These are phyloP conservation scores for Mayamaea pseudoterrestris DNA, from an alignment of 108 stramenopile species.

Conservation along the genomic window DNA sequence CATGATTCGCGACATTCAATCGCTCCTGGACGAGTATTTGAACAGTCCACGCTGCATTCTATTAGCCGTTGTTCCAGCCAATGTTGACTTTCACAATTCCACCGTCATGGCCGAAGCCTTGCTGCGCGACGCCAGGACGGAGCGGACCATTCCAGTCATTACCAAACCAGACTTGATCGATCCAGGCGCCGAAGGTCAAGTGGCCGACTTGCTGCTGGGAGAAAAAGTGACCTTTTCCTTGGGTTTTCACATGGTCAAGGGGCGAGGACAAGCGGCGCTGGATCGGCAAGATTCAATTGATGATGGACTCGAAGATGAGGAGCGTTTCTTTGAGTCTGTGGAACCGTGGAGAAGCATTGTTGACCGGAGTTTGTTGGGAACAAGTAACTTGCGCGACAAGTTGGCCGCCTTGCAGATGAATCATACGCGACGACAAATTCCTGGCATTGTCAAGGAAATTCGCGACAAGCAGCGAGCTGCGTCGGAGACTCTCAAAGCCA, in stretches of 20 bases:
- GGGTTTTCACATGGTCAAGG: conserved; percentile 56
- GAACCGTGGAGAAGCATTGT: conserved; percentile 40
- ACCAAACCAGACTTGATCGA: conserved; percentile 88
- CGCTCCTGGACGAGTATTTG: conserved; percentile 58
- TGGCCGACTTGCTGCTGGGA: conserved; percentile 34
- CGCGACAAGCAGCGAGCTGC: conserved; percentile 11
- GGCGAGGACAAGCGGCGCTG: conserved; percentile 48
- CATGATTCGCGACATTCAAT: conserved; percentile 45
- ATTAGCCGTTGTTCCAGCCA: conserved; percentile 68
- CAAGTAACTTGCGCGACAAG: conserved; percentile 28
- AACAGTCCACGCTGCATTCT: conserved; percentile 55
- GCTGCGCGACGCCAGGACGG: conserved; percentile 44
- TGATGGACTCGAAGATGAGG: conserved; percentile 25
- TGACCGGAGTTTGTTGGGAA: conserved; percentile 35
- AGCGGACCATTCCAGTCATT: conserved; percentile 75
- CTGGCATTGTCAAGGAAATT: conserved; percentile 23
- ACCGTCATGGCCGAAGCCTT: conserved; percentile 53
- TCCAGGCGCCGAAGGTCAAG: conserved; percentile 35
- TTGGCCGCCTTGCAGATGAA: conserved; percentile 33
- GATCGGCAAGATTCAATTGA: conserved; percentile 27
- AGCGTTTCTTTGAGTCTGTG: conserved; percentile 28
- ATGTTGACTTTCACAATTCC: conserved; percentile 78
- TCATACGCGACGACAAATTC: conserved; percentile 31
- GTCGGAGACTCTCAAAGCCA: background rate
- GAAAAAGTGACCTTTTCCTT: conserved; percentile 4